phyloP scores from a whole-genome alignment of 169 alveolate species.

The Theileria sp. region DNA sequence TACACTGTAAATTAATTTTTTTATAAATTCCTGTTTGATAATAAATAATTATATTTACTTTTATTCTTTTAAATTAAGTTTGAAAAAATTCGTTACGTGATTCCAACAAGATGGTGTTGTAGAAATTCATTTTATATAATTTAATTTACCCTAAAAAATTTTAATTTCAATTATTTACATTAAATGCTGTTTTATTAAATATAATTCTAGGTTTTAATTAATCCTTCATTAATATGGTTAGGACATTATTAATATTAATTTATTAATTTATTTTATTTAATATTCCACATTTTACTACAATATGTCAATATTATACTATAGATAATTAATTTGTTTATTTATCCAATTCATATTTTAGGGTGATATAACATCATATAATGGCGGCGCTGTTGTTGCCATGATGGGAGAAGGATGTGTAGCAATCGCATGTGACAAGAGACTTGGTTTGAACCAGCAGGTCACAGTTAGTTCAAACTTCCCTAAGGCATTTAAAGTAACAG shows the following conservation, averaged over 20 bases:
- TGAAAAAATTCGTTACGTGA: neutral
- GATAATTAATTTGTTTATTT: neutral
- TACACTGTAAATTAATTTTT: neutral
- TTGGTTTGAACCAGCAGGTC: slow-evolving; percentile 85
- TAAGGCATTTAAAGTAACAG: slow-evolving; percentile 87
- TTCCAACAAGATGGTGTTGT: slow-evolving; percentile 8
- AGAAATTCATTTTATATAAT: neutral
- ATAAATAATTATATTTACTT: neutral
- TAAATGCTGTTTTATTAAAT: neutral
- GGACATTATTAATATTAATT: neutral
- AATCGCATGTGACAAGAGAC: slow-evolving; percentile 92
- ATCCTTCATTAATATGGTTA: neutral
- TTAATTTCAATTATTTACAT: neutral
- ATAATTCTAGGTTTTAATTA: slow-evolving; percentile 5
- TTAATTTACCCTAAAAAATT: neutral
- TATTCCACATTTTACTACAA: neutral
- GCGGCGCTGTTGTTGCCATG: slow-evolving; percentile 96
- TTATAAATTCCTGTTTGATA: neutral
- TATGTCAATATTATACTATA: neutral
- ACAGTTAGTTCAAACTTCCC: slow-evolving; percentile 86
- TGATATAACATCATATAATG: slow-evolving; percentile 87
- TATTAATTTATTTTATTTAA: no score
- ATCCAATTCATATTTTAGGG: slow-evolving; percentile 48
- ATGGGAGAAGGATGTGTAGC: slow-evolving; percentile 94
- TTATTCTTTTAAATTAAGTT: neutral